Conservation (phyloP, 2,329 filamentous ascomycete genomes). For the Penicillium sp. region DNA sequence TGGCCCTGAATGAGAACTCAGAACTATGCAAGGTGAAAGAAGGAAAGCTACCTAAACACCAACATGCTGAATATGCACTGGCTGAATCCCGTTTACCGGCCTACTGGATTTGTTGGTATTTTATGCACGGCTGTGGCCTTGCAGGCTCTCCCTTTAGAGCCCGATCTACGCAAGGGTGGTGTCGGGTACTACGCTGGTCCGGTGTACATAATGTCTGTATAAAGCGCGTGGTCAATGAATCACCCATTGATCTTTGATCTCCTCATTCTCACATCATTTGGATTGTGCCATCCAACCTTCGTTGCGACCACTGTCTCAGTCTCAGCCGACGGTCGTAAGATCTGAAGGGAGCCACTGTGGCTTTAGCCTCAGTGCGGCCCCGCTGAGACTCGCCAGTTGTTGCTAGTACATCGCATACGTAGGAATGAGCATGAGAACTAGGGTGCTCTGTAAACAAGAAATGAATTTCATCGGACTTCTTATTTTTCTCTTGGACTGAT, state of each 20-base stretch:
- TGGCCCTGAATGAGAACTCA: background rate
- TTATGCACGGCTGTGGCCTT: conserved; percentile 6
- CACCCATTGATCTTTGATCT: background rate
- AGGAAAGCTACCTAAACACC: background rate
- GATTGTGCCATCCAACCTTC: background rate
- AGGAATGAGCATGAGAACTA: background rate
- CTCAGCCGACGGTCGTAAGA: background rate
- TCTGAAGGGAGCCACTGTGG: background rate
- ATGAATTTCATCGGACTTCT: conserved; percentile 15
- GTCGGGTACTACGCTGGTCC: background rate
- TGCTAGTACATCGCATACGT: background rate
- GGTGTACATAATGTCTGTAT: background rate
- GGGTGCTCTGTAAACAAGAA: background rate
- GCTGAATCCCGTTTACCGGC: background rate
- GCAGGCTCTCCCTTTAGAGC: conserved; percentile 13
- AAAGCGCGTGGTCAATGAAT: background rate
- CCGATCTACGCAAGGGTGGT: conserved; percentile 25
- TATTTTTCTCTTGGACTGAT: conserved; percentile 20
- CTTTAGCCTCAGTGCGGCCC: conserved; percentile 7
- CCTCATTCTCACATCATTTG: background rate
- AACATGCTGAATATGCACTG: background rate
- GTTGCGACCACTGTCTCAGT: conserved; percentile 1
- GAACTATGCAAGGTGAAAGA: background rate
- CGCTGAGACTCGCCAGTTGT: conserved; percentile 2
- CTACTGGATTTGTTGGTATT: background rate